These are phyloP conservation scores for Brassica nigra DNA, from an alignment of 345 rosid genomes.

Conservation along the genomic window DNA sequence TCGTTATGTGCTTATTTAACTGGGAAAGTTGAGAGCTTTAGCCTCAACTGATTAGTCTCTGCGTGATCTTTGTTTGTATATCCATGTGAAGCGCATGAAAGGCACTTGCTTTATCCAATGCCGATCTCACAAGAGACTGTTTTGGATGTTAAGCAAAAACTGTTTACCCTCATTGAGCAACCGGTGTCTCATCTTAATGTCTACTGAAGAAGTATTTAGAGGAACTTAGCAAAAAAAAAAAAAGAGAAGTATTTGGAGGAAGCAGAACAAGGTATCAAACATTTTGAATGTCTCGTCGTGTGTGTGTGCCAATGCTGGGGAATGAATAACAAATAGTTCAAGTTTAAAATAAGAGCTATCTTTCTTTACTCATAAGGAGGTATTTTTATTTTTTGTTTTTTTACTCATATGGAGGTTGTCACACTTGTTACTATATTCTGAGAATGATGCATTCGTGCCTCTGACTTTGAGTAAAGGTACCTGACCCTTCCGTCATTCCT, in stretches of 20 bases:
- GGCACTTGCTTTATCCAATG: not conserved
- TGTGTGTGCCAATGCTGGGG: constrained; percentile 11
- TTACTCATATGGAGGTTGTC: too few species aligned
- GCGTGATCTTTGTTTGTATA: too few species aligned
- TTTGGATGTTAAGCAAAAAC: constrained; percentile 72
- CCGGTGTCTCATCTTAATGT: constrained; percentile 66
- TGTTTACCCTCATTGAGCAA: constrained; percentile 60
- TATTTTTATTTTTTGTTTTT: not conserved
- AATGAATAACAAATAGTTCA: constrained; percentile 4
- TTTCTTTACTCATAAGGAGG: constrained; percentile 17
- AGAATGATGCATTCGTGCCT: too few species aligned
- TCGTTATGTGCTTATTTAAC: not conserved
- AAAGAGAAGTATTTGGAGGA: constrained; percentile 49
- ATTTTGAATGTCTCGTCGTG: not conserved
- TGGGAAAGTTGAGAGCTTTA: not conserved
- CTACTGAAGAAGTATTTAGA: constrained; percentile 53
- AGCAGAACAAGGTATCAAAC: constrained; percentile 69
- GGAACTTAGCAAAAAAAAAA: not conserved
- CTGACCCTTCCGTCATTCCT: too few species aligned
- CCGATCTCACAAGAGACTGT: not conserved
- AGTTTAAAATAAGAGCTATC: constrained; percentile 47
- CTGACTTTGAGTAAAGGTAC: too few species aligned
- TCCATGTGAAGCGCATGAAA: not conserved
- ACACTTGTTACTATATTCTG: too few species aligned
- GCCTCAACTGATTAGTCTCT: not conserved